phyloP scores from a whole-genome alignment of 1,284 basidiomycete species.

The Cutaneotrichosporon arboriforme region DNA sequence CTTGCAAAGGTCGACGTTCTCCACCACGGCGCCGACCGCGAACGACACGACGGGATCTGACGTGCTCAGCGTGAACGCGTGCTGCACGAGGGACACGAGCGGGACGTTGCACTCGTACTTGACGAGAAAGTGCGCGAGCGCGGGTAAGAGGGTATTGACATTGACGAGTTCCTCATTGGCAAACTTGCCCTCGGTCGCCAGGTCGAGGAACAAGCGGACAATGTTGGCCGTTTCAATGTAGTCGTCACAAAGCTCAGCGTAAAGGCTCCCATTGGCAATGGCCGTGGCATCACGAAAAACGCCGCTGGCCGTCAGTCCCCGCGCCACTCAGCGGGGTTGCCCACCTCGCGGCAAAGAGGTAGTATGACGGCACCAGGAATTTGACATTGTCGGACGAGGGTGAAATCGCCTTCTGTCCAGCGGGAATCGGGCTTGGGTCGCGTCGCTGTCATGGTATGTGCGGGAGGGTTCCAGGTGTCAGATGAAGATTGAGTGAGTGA shows the following conservation, averaged over 20 bases:
- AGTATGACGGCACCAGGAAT: neutral
- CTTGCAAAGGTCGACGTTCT: neutral
- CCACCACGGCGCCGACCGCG: neutral
- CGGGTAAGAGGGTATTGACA: neutral
- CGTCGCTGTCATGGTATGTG: too few species aligned
- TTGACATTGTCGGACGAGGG: neutral
- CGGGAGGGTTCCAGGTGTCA: too few species aligned
- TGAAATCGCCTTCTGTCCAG: slow-evolving; percentile 5
- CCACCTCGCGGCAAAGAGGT: slow-evolving; percentile 1
- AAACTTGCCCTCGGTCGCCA: neutral
- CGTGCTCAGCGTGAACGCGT: neutral
- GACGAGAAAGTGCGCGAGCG: neutral
- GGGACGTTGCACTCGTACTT: neutral
- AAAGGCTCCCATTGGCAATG: too few species aligned
- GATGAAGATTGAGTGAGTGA: too few species aligned
- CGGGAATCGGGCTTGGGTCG: neutral
- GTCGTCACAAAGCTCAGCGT: too few species aligned
- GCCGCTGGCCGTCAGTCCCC: too few species aligned
- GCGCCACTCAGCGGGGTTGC: too few species aligned
- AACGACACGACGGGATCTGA: neutral
- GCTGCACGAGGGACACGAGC: neutral
- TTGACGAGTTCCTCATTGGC: too few species aligned
- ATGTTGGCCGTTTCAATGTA: neutral
- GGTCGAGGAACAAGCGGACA: neutral
- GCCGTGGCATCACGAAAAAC: too few species aligned